Conservation (phyloP, 306 rosid species). For the Elaeagnus macrophylla region DNA sequence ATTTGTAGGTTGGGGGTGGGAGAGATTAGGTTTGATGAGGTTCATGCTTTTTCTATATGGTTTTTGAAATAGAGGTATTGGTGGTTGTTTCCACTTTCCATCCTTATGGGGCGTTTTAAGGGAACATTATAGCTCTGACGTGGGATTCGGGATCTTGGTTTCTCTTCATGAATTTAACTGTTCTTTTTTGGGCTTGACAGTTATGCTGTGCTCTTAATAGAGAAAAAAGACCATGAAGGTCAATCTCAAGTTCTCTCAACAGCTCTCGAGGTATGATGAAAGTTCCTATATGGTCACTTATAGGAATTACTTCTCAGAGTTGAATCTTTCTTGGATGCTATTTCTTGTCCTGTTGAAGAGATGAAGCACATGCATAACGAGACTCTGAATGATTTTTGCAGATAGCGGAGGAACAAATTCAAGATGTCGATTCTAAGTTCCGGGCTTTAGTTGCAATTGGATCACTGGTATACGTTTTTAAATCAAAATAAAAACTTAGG, state of each 20-base stretch:
- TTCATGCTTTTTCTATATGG: not conserved
- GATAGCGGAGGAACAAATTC: conserved; percentile 63
- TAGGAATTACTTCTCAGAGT: not conserved
- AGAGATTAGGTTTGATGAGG: too few relatives aligned
- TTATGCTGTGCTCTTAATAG: conserved; percentile 69
- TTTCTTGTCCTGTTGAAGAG: too few relatives aligned
- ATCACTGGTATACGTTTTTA: conserved; percentile 51
- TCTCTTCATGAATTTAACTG: not conserved
- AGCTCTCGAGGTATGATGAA: conserved; percentile 65
- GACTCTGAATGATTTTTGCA: conserved; percentile 14
- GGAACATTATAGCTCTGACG: not conserved
- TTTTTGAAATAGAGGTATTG: not conserved
- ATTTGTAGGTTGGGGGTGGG: too few relatives aligned
- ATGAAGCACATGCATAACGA: not conserved
- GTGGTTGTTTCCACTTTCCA: not conserved
- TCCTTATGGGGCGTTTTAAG: not conserved
- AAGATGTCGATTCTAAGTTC: conserved; percentile 67
- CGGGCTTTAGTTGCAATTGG: conserved; percentile 94
- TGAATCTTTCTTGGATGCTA: too few relatives aligned
- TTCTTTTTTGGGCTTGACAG: conserved; percentile 38
- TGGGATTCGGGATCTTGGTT: not conserved
- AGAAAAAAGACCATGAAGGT: conserved; percentile 79
- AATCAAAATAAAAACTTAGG: not conserved
- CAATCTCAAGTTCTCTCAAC: conserved; percentile 92
- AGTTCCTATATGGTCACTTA: conserved; percentile 2